Evolutionary conservation across 257 asterid species (phyloP), one percentile per base, ranked within the genome.

Genomic region (Lycium barbarum): DNA sequence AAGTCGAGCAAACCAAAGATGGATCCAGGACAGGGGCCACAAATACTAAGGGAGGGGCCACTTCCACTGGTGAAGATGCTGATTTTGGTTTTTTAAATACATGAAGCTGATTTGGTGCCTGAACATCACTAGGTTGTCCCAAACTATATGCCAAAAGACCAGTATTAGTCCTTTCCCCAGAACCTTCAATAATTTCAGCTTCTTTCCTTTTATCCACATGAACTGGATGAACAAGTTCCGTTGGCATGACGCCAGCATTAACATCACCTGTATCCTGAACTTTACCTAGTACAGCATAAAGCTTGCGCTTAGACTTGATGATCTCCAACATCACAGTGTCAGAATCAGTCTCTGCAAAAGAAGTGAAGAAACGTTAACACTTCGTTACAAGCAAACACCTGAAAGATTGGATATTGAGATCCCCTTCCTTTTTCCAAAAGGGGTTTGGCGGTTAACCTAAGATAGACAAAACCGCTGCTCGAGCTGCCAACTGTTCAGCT

Each of bases 401-500:
- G 61, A 74, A 73, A 74, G 45, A 74, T 53, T 71, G 36, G 40
- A 84, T 10, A 36, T 57, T 51, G 36, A 65, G 80, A 62, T 14
- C n/a, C 72, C 68, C 57, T 84, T 57, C 61, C 73, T 26, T 71
- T 83, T 51, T 35, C 70, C 15, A 33, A 26, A 59, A 61, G 45
- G n/a, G 62, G 43, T 20, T 49, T 74, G 72, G 82, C 5, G 4
- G 67, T 26, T 59, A 17, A 92, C 98, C 93, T 88, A 94, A 82
- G 55, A 91, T 81, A 20, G 93, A 90, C 65, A 92, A 53, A 71
- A 94, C 88, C 40, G 90, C 93, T 35, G 90, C 88, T 58, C 96
- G 92, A 76, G 98, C 98, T 72, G 95, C 98, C 85, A 88, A 78
- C 49, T 90, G 94, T 85, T 92, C 95, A 33, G 96, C 96, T 83